Evolutionary conservation across 2,329 filamentous ascomycete species (phyloP).

Genomic region (Sclerotiophoma versabilis): DNA sequence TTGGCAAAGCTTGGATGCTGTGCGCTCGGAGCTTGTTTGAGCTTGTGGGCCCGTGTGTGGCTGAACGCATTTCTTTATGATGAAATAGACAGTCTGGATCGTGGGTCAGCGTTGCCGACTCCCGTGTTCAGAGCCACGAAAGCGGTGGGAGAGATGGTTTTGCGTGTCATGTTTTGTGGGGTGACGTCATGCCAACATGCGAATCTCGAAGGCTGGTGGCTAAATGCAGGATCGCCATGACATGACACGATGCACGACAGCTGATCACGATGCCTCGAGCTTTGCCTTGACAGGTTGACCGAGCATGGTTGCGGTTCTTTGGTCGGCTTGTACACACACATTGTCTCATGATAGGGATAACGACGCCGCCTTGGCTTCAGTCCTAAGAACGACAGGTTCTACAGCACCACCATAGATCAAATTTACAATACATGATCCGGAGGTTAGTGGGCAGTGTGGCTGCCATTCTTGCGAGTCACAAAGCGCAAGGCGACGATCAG

Average conservation of each 20-base stretch:
- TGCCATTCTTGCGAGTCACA: no score
- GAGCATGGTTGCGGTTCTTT: not conserved
- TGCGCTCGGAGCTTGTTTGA: conserved; percentile 25
- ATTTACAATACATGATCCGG: no score
- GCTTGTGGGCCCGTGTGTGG: conserved; percentile 25
- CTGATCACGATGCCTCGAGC: not conserved
- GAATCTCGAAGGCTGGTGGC: not conserved
- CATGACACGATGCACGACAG: not conserved
- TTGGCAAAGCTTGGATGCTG: conserved; percentile 31
- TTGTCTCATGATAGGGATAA: no score
- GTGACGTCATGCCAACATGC: conserved; percentile 4
- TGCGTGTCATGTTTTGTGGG: not conserved
- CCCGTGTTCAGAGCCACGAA: conserved; percentile 4
- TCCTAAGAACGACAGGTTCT: no score
- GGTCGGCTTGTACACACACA: no score
- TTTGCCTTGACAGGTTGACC: not conserved
- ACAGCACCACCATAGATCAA: no score
- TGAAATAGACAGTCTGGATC: conserved; percentile 16
- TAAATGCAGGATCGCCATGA: no score
- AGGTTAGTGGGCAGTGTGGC: no score
- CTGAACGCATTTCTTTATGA: conserved; percentile 23
- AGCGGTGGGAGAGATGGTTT: not conserved
- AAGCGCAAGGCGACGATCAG: no score
- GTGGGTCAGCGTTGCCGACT: conserved; percentile 11
- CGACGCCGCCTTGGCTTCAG: no score